A percentile compares a stretch with the other conserved stretches of the same genome.
Evolutionary conservation across 208 protist species (phyloP).

Genomic region (Leishmania turanica): DNA sequence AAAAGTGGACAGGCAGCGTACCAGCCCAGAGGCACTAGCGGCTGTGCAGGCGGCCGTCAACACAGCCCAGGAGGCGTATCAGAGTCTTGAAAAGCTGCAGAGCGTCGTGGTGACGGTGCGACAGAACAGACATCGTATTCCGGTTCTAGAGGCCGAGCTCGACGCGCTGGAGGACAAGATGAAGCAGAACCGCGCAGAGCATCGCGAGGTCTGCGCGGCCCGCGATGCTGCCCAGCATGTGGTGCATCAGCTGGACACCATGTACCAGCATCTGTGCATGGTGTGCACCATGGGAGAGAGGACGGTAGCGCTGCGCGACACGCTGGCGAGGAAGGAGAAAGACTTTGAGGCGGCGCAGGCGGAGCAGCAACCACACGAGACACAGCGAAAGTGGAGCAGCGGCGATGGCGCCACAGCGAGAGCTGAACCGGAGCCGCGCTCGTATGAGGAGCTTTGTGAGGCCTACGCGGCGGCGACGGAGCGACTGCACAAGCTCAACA

Average conservation of each 20-base stretch:
- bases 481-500: constrained; percentile 56
- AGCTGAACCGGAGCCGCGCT: not conserved
- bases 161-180: not conserved
- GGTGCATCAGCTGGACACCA: constrained; percentile 22
- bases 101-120: constrained; percentile 37
- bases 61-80: constrained; percentile 24
- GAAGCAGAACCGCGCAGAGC: constrained; percentile 7
- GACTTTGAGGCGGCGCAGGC: constrained; percentile 15
- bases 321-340: constrained; percentile 29
- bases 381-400: not conserved
- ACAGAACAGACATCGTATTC: constrained; percentile 26
- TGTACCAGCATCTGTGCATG: constrained; percentile 19
- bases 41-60: constrained; percentile 27
- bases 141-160: constrained; percentile 37
- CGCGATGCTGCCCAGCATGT: constrained; percentile 16
- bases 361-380: not conserved
- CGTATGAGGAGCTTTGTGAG: constrained; percentile 59
- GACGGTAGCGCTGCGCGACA: constrained; percentile 6
- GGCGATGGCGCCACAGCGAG: not conserved
- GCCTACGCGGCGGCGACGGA: constrained; percentile 52
- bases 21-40: constrained; percentile 41
- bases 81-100: constrained; percentile 43
- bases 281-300: constrained; percentile 32
- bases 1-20: constrained; percentile 39
- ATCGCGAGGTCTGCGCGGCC: constrained; percentile 1